phyloP scores from a whole-genome alignment of 2,329 filamentous ascomycete genomes.

The Cadophora malorum region DNA sequence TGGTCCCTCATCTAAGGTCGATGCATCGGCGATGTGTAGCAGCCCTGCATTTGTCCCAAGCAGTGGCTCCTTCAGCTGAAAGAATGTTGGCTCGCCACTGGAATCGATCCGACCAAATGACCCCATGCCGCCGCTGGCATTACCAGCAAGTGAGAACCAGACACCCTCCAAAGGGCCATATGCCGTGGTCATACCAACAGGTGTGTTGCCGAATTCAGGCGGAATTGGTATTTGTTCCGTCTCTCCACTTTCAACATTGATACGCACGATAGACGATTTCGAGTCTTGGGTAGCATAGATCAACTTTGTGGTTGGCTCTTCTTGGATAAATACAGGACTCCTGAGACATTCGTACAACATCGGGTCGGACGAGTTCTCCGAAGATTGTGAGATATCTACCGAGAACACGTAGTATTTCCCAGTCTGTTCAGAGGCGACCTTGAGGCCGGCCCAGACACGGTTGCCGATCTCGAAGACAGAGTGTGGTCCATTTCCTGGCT shows the following conservation, averaged over 20 bases:
- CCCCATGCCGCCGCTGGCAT: constrained; percentile 1
- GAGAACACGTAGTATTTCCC: constrained; percentile 14
- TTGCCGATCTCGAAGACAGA: constrained; percentile 8
- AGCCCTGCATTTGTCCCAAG: background rate
- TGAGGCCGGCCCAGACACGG: constrained; percentile 10
- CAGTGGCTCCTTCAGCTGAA: background rate
- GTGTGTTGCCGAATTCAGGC: constrained; percentile 4
- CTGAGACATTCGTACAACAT: constrained; percentile 1
- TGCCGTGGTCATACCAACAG: constrained; percentile 3
- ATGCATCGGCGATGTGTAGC: constrained; percentile 9
- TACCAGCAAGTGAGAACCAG: constrained; percentile 7
- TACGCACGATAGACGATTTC: constrained; percentile 2
- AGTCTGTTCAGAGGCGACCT: constrained; percentile 1
- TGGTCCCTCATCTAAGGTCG: background rate
- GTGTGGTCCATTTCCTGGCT: constrained; percentile 16
- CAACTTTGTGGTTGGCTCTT: constrained; percentile 11
- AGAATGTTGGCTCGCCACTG: background rate
- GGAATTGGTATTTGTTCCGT: constrained; percentile 13
- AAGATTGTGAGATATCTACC: constrained; percentile 5
- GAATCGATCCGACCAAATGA: constrained; percentile 11
- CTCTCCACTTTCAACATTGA: background rate
- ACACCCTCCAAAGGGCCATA: background rate
- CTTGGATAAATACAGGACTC: constrained; percentile 4
- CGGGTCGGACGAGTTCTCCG: background rate
- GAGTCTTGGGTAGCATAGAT: constrained; percentile 9